Evolutionary conservation across 2,329 filamentous ascomycete species (phyloP).

Genomic region (Chaetomiaceae sp.): DNA sequence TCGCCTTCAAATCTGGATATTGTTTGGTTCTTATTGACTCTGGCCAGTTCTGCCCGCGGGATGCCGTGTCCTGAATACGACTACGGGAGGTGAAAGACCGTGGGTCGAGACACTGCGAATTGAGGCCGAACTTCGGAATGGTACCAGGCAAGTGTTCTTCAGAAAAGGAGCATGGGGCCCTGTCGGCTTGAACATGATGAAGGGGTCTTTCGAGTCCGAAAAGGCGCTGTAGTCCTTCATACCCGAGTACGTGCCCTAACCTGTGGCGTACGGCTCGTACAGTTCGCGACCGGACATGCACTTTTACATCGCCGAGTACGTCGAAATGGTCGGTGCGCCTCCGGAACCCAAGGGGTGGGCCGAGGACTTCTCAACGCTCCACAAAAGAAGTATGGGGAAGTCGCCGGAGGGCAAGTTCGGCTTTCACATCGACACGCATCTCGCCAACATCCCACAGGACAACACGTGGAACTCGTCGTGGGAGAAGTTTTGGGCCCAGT

Average conservation of each 20-base stretch:
- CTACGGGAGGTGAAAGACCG: not conserved
- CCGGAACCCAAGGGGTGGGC: not conserved
- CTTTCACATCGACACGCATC: not conserved
- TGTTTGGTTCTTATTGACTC: not conserved
- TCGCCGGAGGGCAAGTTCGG: not conserved
- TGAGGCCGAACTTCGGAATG: constrained; percentile 14
- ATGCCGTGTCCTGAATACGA: not conserved
- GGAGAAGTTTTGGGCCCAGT: constrained; percentile 1
- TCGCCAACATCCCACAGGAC: not conserved
- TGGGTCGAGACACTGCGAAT: constrained; percentile 5
- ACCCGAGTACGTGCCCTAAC: constrained; percentile 22
- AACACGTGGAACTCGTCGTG: constrained; percentile 1
- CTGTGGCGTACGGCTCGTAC: constrained; percentile 21
- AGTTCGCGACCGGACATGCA: constrained; percentile 19
- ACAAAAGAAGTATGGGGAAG: constrained; percentile 1
- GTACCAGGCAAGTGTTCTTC: constrained; percentile 13
- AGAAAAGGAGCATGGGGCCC: constrained; percentile 16
- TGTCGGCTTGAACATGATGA: constrained; percentile 6
- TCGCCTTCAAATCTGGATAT: not conserved
- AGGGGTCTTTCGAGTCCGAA: constrained; percentile 22
- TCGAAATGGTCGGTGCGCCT: constrained; percentile 18
- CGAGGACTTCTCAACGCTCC: not conserved
- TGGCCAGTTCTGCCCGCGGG: constrained; percentile 12
- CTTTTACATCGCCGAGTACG: constrained; percentile 25
- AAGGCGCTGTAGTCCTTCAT: constrained; percentile 20